A percentile compares a stretch with the other conserved stretches of the same genome.
phyloP scores from a whole-genome alignment of 2,329 filamentous ascomycete genomes.

The Hypoxylon sp. region DNA sequence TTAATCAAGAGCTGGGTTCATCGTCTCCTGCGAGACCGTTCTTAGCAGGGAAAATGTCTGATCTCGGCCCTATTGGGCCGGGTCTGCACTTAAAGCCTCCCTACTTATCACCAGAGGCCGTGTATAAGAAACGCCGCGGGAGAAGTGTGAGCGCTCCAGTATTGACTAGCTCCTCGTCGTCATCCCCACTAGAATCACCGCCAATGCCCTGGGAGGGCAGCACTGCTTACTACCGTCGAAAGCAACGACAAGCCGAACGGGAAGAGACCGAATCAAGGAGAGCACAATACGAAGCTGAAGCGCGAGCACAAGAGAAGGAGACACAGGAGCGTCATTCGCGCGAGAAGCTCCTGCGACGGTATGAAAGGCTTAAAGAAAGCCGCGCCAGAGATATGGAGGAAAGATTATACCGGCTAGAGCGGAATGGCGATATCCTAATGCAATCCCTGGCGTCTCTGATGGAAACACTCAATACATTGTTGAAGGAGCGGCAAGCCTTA shows the following conservation, averaged over 20 bases:
- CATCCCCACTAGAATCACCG: slow-evolving; percentile 21
- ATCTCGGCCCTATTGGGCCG: slow-evolving; percentile 31
- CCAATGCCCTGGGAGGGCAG: slow-evolving; percentile 23
- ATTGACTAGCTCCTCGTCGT: slow-evolving; percentile 33
- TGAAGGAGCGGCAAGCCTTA: slow-evolving; percentile 53
- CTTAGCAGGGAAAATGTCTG: slow-evolving; percentile 26
- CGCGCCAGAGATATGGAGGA: slow-evolving; percentile 63
- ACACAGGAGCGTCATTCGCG: slow-evolving; percentile 41
- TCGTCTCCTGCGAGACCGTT: slow-evolving; percentile 3
- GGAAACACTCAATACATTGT: slow-evolving; percentile 56
- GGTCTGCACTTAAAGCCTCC: slow-evolving; percentile 19
- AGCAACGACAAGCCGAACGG: slow-evolving; percentile 37
- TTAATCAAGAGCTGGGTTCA: slow-evolving; percentile 3
- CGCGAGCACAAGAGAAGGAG: slow-evolving; percentile 46
- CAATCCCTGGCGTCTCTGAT: slow-evolving; percentile 61
- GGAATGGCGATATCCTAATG: slow-evolving; percentile 61
- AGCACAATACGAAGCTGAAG: slow-evolving; percentile 48
- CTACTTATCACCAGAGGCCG: slow-evolving; percentile 12
- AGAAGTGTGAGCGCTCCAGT: slow-evolving; percentile 25
- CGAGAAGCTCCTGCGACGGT: slow-evolving; percentile 55
- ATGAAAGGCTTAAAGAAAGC: slow-evolving; percentile 58
- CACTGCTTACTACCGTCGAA: slow-evolving; percentile 36
- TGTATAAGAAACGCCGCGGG: slow-evolving; percentile 12
- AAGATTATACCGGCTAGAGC: slow-evolving; percentile 61
- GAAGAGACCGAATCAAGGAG: slow-evolving; percentile 37